phyloP scores from a whole-genome alignment of 495 filamentous ascomycete genomes.

The Hyphodiscus hymeniophilus region DNA sequence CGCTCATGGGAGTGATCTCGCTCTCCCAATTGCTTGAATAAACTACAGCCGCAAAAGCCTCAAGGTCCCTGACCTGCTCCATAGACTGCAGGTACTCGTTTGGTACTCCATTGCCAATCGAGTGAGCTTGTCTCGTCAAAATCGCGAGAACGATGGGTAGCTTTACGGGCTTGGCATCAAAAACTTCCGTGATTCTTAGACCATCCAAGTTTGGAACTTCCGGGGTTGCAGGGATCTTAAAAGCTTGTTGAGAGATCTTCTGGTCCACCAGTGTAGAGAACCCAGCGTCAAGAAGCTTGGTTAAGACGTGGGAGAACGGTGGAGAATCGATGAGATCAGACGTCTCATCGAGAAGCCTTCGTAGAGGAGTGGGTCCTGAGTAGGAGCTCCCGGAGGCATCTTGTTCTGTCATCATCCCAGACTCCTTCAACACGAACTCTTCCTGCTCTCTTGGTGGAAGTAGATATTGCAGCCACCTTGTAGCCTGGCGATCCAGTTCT shows the following conservation, averaged over 20 bases:
- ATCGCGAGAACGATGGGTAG: slow-evolving; percentile 84
- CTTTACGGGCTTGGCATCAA: slow-evolving; percentile 51
- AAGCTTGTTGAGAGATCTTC: slow-evolving; percentile 70
- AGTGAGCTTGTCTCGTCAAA: slow-evolving; percentile 79
- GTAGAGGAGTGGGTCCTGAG: slow-evolving; percentile 50
- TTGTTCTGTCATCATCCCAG: slow-evolving; percentile 58
- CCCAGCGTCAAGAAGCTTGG: slow-evolving; percentile 75
- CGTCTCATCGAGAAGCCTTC: slow-evolving; percentile 89
- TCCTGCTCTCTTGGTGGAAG: slow-evolving; percentile 75
- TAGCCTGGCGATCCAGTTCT: slow-evolving; percentile 51
- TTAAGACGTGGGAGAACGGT: slow-evolving; percentile 72
- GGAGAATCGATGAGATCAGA: slow-evolving; percentile 94
- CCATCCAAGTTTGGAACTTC: slow-evolving; percentile 33
- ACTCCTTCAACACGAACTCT: slow-evolving; percentile 71
- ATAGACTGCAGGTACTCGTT: slow-evolving; percentile 86
- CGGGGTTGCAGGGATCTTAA: slow-evolving; percentile 44
- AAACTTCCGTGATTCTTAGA: slow-evolving; percentile 34
- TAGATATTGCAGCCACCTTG: slow-evolving; percentile 75
- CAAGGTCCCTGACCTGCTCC: slow-evolving; percentile 78
- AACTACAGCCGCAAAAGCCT: slow-evolving; percentile 88
- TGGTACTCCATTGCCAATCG: slow-evolving; percentile 72
- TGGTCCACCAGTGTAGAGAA: slow-evolving; percentile 75
- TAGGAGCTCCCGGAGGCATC: slow-evolving; percentile 22
- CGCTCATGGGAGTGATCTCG: slow-evolving; percentile 52
- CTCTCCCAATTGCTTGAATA: slow-evolving; percentile 83